Conservation (phyloP, 371 early-diverging fungal species). For the Rhizomucor miehei region DNA sequence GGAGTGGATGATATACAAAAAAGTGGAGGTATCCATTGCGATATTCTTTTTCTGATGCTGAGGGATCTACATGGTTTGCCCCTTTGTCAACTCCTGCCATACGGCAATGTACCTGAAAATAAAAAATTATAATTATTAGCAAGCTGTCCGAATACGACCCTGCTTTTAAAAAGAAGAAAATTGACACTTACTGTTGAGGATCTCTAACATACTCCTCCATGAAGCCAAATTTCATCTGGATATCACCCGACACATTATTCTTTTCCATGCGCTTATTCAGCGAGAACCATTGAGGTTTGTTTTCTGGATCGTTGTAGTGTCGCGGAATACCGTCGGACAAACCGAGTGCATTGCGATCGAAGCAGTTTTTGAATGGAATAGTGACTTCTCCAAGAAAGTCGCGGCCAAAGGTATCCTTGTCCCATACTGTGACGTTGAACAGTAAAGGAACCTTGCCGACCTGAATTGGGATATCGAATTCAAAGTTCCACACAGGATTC, state of each 20-base stretch:
- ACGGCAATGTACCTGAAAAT: too few relatives aligned
- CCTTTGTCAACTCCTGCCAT: too few relatives aligned
- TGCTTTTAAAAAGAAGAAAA: too few relatives aligned
- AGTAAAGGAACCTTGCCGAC: slow-evolving; percentile 39
- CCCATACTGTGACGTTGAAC: slow-evolving; percentile 56
- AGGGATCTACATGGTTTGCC: too few relatives aligned
- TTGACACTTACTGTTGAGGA: slow-evolving; percentile 26
- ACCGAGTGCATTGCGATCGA: slow-evolving; percentile 48
- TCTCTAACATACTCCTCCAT: slow-evolving; percentile 37
- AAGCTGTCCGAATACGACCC: too few relatives aligned
- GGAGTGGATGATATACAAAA: too few relatives aligned
- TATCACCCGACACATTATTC: slow-evolving; percentile 40
- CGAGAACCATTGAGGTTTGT: slow-evolving; percentile 34
- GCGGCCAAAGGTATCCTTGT: slow-evolving; percentile 55
- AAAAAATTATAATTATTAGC: too few relatives aligned
- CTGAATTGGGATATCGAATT: slow-evolving; percentile 62
- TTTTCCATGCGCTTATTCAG: slow-evolving; percentile 37
- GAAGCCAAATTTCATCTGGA: slow-evolving; percentile 42
- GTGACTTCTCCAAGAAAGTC: slow-evolving; percentile 64
- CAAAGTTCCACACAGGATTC: slow-evolving; percentile 74
- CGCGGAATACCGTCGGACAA: slow-evolving; percentile 34
- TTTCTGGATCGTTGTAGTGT: slow-evolving; percentile 53
- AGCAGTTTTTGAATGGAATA: slow-evolving; percentile 55
- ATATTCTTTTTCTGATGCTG: too few relatives aligned
- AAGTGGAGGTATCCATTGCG: too few relatives aligned